phyloP scores from a whole-genome alignment of 345 rosid species.

The Cardamine resedifolia region DNA sequence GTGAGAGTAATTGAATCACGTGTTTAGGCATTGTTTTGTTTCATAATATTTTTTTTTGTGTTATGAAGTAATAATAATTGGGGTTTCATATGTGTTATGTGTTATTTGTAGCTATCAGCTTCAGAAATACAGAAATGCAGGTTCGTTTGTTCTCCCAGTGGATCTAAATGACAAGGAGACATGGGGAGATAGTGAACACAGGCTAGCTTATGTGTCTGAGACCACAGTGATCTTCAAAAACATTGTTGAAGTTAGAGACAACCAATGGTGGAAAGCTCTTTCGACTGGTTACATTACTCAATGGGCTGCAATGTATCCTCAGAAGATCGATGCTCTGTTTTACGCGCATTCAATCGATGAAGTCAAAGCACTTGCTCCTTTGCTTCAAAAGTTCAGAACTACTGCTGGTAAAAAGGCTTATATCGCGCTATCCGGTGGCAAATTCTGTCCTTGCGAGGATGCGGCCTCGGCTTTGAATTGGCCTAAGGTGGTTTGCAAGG shows the following conservation, averaged over 20 bases:
- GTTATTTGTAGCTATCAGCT: constrained; percentile 80
- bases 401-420: constrained; percentile 92
- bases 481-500: constrained; percentile 77
- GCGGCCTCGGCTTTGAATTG: constrained; percentile 73
- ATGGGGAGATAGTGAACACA: constrained; percentile 98
- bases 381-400: constrained; percentile 79
- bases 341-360: constrained; percentile 85
- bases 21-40: constrained; percentile 24
- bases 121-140: constrained; percentile 89
- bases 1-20: constrained; percentile 28
- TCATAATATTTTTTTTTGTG: background rate
- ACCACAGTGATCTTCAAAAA: constrained; percentile 97
- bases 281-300: constrained; percentile 86
- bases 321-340: constrained; percentile 86
- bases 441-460: constrained; percentile 79
- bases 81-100: background rate
- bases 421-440: constrained; percentile 78
- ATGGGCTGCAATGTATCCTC: constrained; percentile 98
- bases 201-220: constrained; percentile 93
- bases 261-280: constrained; percentile 97
- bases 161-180: constrained; percentile 86
- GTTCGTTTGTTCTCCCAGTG: constrained; percentile 90
- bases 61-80: constrained; percentile 6
- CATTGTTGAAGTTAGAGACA: constrained; percentile 85
- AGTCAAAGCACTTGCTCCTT: constrained; percentile 66